Evolutionary conservation across 805 yeast species (phyloP).

Genomic region (Kuraishia borneana): DNA sequence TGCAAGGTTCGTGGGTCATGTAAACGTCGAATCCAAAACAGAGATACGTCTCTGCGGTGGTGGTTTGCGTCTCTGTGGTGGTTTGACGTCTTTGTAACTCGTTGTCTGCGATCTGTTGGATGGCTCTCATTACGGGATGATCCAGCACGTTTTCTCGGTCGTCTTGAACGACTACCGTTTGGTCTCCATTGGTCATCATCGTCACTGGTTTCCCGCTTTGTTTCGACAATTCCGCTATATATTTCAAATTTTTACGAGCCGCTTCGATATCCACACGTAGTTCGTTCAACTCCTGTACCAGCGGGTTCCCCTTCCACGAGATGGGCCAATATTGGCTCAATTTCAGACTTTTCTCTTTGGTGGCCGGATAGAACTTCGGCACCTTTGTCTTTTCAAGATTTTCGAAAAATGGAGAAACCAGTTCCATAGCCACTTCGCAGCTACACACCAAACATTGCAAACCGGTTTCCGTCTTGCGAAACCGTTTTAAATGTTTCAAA

Average conservation of each 20-base stretch:
- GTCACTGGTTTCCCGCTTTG: conserved; percentile 29
- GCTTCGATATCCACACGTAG: conserved; percentile 34
- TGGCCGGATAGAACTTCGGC: conserved; percentile 56
- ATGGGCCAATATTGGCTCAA: conserved; percentile 88
- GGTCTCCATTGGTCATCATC: conserved; percentile 42
- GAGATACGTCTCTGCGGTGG: conserved; percentile 33
- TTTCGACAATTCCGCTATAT: conserved; percentile 18
- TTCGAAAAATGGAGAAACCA: background rate
- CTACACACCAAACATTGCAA: conserved; percentile 4
- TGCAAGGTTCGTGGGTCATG: conserved; percentile 92
- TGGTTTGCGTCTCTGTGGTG: conserved; percentile 1
- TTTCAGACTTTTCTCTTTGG: conserved; percentile 48
- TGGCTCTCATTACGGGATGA: conserved; percentile 71
- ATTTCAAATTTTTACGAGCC: conserved; percentile 22
- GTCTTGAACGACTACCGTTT: conserved; percentile 7
- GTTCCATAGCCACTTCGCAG: conserved; percentile 1
- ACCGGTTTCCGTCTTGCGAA: conserved; percentile 24
- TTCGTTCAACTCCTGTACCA: conserved; percentile 55
- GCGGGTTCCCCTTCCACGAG: conserved; percentile 89
- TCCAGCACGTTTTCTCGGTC: conserved; percentile 39
- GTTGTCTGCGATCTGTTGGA: conserved; percentile 46
- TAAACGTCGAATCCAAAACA: conserved; percentile 72
- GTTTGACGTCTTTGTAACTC: conserved; percentile 27
- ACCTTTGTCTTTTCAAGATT: conserved; percentile 18
- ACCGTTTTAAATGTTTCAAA: conserved; percentile 41